These are phyloP conservation scores for Colletotrichum tamarilloi DNA, from an alignment of 2,329 filamentous ascomycete species.

Conservation along the genomic window DNA sequence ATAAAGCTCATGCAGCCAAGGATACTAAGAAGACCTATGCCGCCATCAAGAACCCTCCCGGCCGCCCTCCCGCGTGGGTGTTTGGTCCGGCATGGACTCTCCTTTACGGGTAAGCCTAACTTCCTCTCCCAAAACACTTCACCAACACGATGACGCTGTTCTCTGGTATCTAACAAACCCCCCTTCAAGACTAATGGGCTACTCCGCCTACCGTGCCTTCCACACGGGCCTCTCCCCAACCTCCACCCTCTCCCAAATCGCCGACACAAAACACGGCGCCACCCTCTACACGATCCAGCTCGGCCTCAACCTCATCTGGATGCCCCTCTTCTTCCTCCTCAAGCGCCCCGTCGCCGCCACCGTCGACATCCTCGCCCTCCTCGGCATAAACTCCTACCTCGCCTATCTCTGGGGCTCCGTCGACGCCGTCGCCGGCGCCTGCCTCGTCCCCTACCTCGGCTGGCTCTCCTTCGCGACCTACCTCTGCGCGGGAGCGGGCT, in stretches of 20 bases:
- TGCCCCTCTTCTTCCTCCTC: conserved; percentile 90
- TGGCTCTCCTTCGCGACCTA: conserved; percentile 94
- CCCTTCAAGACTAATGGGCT: conserved; percentile 78
- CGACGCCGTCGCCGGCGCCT: conserved; percentile 78
- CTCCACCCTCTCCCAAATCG: conserved; percentile 63
- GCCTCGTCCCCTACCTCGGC: conserved; percentile 82
- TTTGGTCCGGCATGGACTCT: conserved; percentile 75
- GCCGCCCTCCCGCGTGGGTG: conserved; percentile 68
- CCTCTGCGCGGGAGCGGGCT: conserved; percentile 75
- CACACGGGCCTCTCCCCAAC: conserved; percentile 69
- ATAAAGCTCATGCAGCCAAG: conserved; percentile 52
- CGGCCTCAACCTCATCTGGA: conserved; percentile 87
- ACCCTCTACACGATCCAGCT: conserved; percentile 90
- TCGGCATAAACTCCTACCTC: conserved; percentile 79
- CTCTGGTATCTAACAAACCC: neutral
- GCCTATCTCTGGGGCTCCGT: conserved; percentile 81
- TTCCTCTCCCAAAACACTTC: neutral
- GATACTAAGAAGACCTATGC: conserved; percentile 72
- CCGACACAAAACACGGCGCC: conserved; percentile 73
- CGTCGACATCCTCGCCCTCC: conserved; percentile 78
- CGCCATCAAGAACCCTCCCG: conserved; percentile 74
- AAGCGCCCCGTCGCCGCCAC: conserved; percentile 80
- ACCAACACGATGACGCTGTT: conserved; percentile 10
- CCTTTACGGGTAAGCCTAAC: conserved; percentile 64
- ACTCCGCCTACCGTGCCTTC: conserved; percentile 84